Evolutionary conservation across 1,284 basidiomycete genomes (phyloP).

Genomic region (Ustilago xerochloae): DNA sequence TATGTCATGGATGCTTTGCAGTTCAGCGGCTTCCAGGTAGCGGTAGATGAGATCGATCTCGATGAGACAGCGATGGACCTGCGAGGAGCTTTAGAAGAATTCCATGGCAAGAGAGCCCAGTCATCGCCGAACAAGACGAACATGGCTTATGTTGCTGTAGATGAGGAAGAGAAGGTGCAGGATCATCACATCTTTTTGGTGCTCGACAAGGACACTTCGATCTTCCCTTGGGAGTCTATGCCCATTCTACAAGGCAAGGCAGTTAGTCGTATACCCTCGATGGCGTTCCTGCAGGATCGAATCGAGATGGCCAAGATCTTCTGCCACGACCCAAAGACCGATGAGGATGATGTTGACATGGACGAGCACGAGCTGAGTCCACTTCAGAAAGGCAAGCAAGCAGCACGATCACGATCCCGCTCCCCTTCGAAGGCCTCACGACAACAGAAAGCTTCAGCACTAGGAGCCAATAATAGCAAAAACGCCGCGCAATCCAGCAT

Average conservation of each 20-base stretch:
- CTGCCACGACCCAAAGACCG: background rate
- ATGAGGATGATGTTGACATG: conserved; percentile 14
- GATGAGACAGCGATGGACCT: conserved; percentile 76
- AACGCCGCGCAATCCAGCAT: background rate
- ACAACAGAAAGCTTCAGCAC: background rate
- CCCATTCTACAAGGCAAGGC: conserved; percentile 84
- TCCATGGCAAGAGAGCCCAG: conserved; percentile 38
- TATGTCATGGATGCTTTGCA: conserved; percentile 94
- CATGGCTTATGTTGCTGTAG: conserved; percentile 29
- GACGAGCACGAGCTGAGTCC: conserved; percentile 30
- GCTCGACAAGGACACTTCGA: conserved; percentile 88
- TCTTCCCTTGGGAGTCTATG: conserved; percentile 95
- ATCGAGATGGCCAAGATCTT: conserved; percentile 49
- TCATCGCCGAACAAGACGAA: conserved; percentile 36
- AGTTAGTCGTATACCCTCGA: conserved; percentile 87
- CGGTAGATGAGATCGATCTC: conserved; percentile 90
- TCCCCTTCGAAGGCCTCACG: conserved; percentile 23
- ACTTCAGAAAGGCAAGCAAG: conserved; percentile 39
- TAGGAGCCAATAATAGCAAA: conserved; percentile 16
- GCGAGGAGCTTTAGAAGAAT: conserved; percentile 58
- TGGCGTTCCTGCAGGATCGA: conserved; percentile 88
- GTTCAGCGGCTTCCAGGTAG: conserved; percentile 87
- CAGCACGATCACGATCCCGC: conserved; percentile 15
- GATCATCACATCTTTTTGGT: conserved; percentile 90
- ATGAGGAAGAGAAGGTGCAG: conserved; percentile 68